phyloP scores from a whole-genome alignment of 768 basidiomycete species.

The Phanerodontia chrysosporium region DNA sequence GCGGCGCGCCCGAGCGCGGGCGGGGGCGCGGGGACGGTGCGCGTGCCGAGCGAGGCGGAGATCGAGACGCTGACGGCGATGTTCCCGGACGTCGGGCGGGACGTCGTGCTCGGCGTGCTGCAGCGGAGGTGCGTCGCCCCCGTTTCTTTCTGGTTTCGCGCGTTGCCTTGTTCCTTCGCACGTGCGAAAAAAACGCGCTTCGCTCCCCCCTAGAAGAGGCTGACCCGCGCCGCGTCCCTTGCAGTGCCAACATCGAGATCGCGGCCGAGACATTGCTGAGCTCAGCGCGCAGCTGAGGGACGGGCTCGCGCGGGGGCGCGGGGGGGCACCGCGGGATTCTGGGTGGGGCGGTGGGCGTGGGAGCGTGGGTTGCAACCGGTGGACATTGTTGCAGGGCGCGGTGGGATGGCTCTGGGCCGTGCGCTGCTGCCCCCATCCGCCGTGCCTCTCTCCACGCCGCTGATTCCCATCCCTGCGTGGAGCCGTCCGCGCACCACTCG shows the following conservation, averaged over 20 bases:
- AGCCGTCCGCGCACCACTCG: not conserved
- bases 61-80: conserved; percentile 70
- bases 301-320: not conserved
- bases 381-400: too few species aligned
- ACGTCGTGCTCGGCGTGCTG: conserved; percentile 69
- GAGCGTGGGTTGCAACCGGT: too few species aligned
- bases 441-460: too few species aligned
- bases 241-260: conserved; percentile 71
- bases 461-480: too few species aligned
- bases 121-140: conserved; percentile 71
- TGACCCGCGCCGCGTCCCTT: not conserved
- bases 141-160: not conserved
- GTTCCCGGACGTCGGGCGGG: conserved; percentile 79
- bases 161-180: not conserved
- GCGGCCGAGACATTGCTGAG: conserved; percentile 78
- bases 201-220: too few species aligned
- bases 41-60: conserved; percentile 73
- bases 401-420: too few species aligned
- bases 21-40: conserved; percentile 34
- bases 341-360: not conserved
- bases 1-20: conserved; percentile 14
- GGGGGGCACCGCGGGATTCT: not conserved
- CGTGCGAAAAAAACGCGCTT: not conserved
- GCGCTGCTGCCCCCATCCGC: too few species aligned
- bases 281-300: conserved; percentile 33